A percentile compares a stretch with the other conserved stretches of the same genome.
phyloP scores from a whole-genome alignment of 441 rosid genomes.

The Arabidopsis lyrata region DNA sequence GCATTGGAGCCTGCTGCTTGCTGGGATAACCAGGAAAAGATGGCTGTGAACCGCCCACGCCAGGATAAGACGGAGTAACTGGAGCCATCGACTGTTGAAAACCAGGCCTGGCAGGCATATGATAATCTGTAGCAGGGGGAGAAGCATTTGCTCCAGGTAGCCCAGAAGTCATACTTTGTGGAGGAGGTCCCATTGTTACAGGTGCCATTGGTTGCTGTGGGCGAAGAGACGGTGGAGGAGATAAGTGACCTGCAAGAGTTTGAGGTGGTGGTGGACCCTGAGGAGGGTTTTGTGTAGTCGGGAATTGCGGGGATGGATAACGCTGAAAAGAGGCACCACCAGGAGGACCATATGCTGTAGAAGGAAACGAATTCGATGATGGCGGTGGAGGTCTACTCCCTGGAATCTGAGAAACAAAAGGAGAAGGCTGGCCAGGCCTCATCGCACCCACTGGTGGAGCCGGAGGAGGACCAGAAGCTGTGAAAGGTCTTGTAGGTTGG shows the following conservation, averaged over 20 bases:
- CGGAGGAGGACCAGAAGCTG: constrained; percentile 52
- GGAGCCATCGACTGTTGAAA: constrained; percentile 63
- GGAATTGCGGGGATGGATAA: constrained; percentile 59
- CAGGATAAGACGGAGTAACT: constrained; percentile 53
- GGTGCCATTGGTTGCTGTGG: constrained; percentile 61
- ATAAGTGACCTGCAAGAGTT: constrained; percentile 64
- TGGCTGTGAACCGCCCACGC: constrained; percentile 53
- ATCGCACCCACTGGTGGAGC: constrained; percentile 52
- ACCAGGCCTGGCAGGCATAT: constrained; percentile 52
- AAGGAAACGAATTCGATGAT: constrained; percentile 54
- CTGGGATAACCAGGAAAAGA: constrained; percentile 71
- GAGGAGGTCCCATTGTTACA: constrained; percentile 72
- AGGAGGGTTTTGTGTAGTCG: constrained; percentile 54
- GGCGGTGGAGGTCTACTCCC: constrained; percentile 59
- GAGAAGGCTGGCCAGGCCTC: constrained; percentile 53
- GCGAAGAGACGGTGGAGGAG: constrained; percentile 51
- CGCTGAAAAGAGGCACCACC: constrained; percentile 61
- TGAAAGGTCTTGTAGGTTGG: constrained; percentile 53
- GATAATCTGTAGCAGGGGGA: constrained; percentile 44
- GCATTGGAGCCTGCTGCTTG: constrained; percentile 60
- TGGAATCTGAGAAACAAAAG: constrained; percentile 55
- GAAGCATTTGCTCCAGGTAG: constrained; percentile 52
- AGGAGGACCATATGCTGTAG: constrained; percentile 63
- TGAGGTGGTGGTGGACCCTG: constrained; percentile 64
- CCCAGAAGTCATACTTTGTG: constrained; percentile 53